phyloP scores from a whole-genome alignment of 163 green algal genomes.

The Coccomyxa subellipsoidea region DNA sequence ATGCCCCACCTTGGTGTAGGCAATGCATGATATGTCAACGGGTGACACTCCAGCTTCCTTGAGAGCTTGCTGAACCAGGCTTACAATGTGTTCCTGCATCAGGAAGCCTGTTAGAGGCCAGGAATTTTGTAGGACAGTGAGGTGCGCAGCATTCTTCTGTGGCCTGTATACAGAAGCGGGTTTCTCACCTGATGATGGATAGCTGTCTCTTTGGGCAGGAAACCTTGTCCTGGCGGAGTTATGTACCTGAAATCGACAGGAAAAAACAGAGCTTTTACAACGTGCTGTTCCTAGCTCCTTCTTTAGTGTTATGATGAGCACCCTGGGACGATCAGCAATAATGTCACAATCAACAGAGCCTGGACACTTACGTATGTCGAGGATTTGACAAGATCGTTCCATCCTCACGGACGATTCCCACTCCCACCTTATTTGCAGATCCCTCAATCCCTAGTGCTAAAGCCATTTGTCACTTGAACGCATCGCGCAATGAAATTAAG shows the following conservation, averaged over 20 bases:
- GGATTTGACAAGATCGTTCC: constrained; percentile 82
- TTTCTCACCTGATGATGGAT: constrained; percentile 71
- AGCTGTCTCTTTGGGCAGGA: constrained; percentile 84
- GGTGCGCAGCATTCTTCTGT: not conserved
- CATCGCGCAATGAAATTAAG: too few species aligned
- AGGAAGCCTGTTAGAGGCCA: too few species aligned
- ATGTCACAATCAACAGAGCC: not conserved
- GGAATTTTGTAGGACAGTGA: not conserved
- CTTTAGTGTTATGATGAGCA: too few species aligned
- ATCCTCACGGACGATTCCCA: constrained; percentile 79
- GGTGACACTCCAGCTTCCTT: constrained; percentile 50
- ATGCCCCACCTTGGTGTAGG: constrained; percentile 65
- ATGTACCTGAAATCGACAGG: constrained; percentile 62
- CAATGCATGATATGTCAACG: constrained; percentile 63
- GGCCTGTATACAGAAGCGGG: not conserved
- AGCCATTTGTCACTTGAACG: not conserved
- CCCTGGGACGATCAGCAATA: too few species aligned
- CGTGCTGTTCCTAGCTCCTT: too few species aligned
- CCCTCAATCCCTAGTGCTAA: constrained; percentile 81
- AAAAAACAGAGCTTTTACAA: not conserved
- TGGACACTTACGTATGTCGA: constrained; percentile 60
- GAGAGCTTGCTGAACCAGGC: constrained; percentile 65
- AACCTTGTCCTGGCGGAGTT: constrained; percentile 78
- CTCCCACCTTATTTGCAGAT: constrained; percentile 88
- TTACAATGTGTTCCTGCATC: constrained; percentile 45